Evolutionary conservation across 2,329 filamentous ascomycete genomes (phyloP).

Genomic region (Penicillium brevicompactum): DNA sequence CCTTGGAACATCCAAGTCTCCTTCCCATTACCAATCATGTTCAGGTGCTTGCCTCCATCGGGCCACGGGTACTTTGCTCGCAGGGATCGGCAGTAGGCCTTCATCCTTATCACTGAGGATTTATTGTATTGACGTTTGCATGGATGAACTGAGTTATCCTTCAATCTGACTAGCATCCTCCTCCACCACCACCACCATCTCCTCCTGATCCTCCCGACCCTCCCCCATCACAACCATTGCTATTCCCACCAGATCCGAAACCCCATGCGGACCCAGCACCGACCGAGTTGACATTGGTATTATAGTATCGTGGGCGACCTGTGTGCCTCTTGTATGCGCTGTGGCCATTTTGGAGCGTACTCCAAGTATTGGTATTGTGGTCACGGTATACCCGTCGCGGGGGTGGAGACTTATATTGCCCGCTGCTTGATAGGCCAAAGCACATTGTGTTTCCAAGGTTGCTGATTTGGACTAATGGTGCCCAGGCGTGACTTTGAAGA

Average conservation of each 20-base stretch:
- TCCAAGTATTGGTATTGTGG: not conserved
- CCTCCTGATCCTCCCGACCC: not conserved
- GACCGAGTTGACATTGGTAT: not conserved
- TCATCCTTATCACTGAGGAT: no score
- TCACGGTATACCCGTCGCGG: not conserved
- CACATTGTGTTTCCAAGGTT: slow-evolving; percentile 4
- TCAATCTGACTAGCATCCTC: not conserved
- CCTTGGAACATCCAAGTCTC: no score
- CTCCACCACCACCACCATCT: not conserved
- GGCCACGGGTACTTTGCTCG: no score
- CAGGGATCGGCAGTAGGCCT: no score
- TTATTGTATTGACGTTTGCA: no score
- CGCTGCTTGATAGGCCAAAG: slow-evolving; percentile 1
- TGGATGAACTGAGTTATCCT: no score
- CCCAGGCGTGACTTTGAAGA: not conserved
- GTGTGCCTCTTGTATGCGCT: not conserved
- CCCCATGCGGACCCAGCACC: not conserved
- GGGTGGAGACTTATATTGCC: not conserved
- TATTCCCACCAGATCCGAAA: not conserved
- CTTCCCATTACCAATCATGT: no score
- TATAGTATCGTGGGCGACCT: not conserved
- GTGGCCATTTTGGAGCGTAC: not conserved
- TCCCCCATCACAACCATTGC: not conserved
- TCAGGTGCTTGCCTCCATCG: no score
- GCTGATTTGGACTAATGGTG: not conserved